phyloP scores from a whole-genome alignment of 2,329 filamentous ascomycete genomes.

The Aspergillus ibericus region DNA sequence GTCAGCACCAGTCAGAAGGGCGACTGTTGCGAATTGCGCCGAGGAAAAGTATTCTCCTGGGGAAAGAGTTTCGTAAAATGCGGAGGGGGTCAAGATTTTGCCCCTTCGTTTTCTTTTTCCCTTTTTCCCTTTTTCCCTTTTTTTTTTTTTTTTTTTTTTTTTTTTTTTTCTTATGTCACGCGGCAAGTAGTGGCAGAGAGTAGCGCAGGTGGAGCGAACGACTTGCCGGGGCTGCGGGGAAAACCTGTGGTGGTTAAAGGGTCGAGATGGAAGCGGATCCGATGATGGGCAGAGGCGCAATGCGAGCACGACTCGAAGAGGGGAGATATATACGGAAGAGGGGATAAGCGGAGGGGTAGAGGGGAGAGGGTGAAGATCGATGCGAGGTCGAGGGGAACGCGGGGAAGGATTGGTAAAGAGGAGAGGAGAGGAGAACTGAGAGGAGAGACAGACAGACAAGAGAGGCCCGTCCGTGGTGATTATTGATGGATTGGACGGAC shows the following conservation, averaged over 20 bases:
- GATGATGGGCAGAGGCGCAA: background rate
- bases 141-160: background rate
- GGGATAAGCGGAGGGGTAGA: background rate
- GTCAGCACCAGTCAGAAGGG: background rate
- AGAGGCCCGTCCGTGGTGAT: background rate
- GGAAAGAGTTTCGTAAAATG: background rate
- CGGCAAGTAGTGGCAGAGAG: background rate
- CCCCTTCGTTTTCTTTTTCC: background rate
- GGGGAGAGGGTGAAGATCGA: background rate
- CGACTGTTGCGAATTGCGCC: background rate
- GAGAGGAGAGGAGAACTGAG: background rate
- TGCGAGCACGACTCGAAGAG: background rate
- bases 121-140: background rate
- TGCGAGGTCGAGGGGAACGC: background rate
- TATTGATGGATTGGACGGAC: background rate
- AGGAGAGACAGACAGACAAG: background rate
- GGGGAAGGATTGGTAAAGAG: background rate
- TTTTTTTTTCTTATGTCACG: background rate
- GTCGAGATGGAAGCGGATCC: constrained; percentile 1
- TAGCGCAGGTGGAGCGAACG: constrained; percentile 14
- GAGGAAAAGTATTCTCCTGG: background rate
- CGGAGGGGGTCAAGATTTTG: background rate
- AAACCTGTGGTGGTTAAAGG: constrained; percentile 3
- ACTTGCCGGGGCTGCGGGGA: constrained; percentile 15
- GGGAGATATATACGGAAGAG: background rate